Evolutionary conservation across 306 rosid genomes (phyloP), one percentile per base, ranked within the genome.

Genomic region (Dicorynia guianensis): DNA sequence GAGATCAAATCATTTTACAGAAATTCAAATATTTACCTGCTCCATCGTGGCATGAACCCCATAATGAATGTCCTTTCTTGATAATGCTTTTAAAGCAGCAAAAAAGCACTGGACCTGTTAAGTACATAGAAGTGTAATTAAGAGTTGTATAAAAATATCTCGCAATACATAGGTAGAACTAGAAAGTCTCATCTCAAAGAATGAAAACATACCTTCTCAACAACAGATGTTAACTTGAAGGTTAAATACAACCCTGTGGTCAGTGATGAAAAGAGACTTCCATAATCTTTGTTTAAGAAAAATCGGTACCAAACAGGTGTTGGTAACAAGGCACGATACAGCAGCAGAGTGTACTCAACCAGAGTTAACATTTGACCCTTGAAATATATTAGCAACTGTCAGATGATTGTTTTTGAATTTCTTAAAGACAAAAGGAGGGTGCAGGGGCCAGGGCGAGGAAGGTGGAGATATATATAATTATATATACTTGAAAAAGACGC

Each of bases 231-330:
- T 40, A 93, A 89, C 96, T 93, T 93, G 79, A 90, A 91, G 38
- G 98, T 93, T 77, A 93, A 76, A 91, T 93, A 93, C 71, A 93
- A 81, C 63, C 98, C 98, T 2, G 98, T 93, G 20, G 86, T 89
- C 72, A 93, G 87, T 55, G 98, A 93, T 30, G 98, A 93, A 77
- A 93, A 93, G 80, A 93, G 96, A 85, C 98, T 85, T 46, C 98
- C 97, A 69, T 87, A 78, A 19, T 89, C 92, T 78, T 86, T 89
- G 88, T 93, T 89, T 79, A 93, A 76, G 85, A 91, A 93, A 84
- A 91, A 93, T 15, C 93, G 87, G 69, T 91, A 91, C 98, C 97
- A 93, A 61, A 93, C 96, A 6, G 97, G 96, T 66, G 97, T 77
- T 43, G 98, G 96, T 83, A 93, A 77, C 69, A 93, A 80, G 39